Evolutionary conservation across 495 filamentous ascomycete species (phyloP), one percentile per base, ranked within the genome.

Genomic region (Podospora pseudopauciseta): DNA sequence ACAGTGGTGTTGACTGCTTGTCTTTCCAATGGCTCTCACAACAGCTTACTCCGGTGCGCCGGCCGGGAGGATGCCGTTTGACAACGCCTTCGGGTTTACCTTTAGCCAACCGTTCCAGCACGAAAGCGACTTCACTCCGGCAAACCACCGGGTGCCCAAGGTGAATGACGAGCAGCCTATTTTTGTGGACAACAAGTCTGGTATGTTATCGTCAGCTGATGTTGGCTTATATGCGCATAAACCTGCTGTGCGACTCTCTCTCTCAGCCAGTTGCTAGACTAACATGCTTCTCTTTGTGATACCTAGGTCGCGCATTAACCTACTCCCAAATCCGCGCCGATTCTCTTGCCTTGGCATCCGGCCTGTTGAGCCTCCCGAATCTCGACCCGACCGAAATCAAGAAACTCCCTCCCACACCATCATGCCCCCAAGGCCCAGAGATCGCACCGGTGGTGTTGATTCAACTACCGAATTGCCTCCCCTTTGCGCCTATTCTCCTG

Each of bases 371-470:
- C n/a, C 70, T 77, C 34, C 67, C 70, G 11, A 71, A 77, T 7
- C 63, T 77, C 13, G 60, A 72, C 60, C 71, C 74, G 5, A 65
- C 59, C 26, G 55, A 74, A 9, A 60, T 74, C 26, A 44, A 64
- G 64, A 78, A 72, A 44, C 75, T 78, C 4, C 76, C 76, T 20
- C 71, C 76, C 0, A 78, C 76, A 2, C 49, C 73, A 13, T 69
- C 73, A 2, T 78, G 76, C 63, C 71, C 69, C 4, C 23, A 63
- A 13, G 75, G 75, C 3, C 68, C 76, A 60, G 73, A 78, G 65
- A 70, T 78, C 66, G 73, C 76, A 2, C 76, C 74, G 7, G 60
- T 78, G 39, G 72, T 78, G 27, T 71, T 78, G n/a, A 71, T 78
- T 70, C 76, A 78, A 65, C 69, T 78, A 9, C 76, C 76, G 57